phyloP scores from a whole-genome alignment of 208 protist genomes.

The Sergeia podlipaevii region DNA sequence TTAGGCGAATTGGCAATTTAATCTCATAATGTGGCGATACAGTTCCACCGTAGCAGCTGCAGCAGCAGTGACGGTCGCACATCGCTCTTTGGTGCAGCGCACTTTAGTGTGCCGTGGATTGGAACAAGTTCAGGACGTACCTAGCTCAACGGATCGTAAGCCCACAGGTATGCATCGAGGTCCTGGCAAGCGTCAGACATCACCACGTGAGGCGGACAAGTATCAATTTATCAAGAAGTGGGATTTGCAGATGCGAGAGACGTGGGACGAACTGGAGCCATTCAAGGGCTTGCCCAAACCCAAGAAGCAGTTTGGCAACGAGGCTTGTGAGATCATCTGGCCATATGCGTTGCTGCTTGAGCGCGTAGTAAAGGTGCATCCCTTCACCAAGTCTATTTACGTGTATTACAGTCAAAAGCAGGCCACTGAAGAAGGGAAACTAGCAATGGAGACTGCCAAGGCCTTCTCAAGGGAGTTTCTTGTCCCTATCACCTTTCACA shows the following conservation, averaged over 20 bases:
- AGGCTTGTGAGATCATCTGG: slow-evolving; percentile 87
- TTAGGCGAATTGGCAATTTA: no score
- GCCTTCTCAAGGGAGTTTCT: slow-evolving; percentile 76
- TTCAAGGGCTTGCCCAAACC: slow-evolving; percentile 89
- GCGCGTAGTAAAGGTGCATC: slow-evolving; percentile 83
- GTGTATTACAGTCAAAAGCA: slow-evolving; percentile 85
- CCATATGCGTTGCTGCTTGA: slow-evolving; percentile 85
- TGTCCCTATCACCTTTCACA: slow-evolving; percentile 90
- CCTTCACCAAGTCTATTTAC: slow-evolving; percentile 92
- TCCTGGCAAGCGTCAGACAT: slow-evolving; percentile 82
- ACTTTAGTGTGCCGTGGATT: slow-evolving; percentile 40
- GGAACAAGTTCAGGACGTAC: slow-evolving; percentile 86
- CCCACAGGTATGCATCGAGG: slow-evolving; percentile 79
- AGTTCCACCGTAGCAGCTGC: background rate
- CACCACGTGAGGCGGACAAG: slow-evolving; percentile 51
- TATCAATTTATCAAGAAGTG: slow-evolving; percentile 86
- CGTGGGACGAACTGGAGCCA: slow-evolving; percentile 80
- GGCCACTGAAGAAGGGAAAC: slow-evolving; percentile 34
- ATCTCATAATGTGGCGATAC: no score
- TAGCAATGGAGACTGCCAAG: slow-evolving; percentile 43
- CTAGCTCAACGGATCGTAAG: slow-evolving; percentile 75
- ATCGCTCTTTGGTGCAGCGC: slow-evolving; percentile 12
- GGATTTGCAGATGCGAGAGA: slow-evolving; percentile 82
- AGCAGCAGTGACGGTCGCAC: background rate
- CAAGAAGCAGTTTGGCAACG: slow-evolving; percentile 86